These are phyloP conservation scores for Lactifluus subvellereus DNA, from an alignment of 768 basidiomycete genomes.

Conservation along the genomic window DNA sequence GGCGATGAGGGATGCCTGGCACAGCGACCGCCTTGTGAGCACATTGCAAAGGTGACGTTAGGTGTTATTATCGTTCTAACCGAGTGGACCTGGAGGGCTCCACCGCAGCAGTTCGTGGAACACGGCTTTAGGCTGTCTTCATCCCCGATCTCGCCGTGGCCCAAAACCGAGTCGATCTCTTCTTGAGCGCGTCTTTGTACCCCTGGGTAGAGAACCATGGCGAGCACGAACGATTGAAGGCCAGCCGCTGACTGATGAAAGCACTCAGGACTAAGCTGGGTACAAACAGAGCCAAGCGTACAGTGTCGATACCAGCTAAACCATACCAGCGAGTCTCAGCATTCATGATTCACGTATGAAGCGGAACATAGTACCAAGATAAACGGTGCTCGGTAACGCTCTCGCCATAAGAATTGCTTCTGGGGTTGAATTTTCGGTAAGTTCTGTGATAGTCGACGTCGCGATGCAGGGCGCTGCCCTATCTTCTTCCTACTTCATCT, in stretches of 20 bases:
- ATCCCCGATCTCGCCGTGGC: constrained; percentile 5
- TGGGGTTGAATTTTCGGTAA: constrained; percentile 6
- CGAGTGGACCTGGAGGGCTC: constrained; percentile 7
- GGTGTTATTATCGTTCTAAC: background rate
- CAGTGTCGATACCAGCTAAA: constrained; percentile 15
- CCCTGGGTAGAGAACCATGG: constrained; percentile 32
- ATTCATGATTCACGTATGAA: background rate
- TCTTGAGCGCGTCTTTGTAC: constrained; percentile 29
- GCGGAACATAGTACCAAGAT: background rate
- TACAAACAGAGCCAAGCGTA: background rate
- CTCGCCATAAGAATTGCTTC: constrained; percentile 10
- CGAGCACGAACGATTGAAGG: constrained; percentile 28
- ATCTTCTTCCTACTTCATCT: background rate
- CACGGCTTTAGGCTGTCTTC: constrained; percentile 8
- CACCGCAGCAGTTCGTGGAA: constrained; percentile 20
- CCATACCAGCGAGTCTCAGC: background rate
- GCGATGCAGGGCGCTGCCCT: constrained; percentile 10
- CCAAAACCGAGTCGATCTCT: constrained; percentile 29
- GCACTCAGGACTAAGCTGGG: background rate
- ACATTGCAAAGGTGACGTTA: background rate
- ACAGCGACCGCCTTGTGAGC: background rate
- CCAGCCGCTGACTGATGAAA: constrained; percentile 19
- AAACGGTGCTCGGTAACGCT: constrained; percentile 9
- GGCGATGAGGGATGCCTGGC: constrained; percentile 8
- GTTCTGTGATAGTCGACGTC: background rate